These are phyloP conservation scores for Citropsis articulata DNA, from an alignment of 345 rosid species.

Conservation along the genomic window DNA sequence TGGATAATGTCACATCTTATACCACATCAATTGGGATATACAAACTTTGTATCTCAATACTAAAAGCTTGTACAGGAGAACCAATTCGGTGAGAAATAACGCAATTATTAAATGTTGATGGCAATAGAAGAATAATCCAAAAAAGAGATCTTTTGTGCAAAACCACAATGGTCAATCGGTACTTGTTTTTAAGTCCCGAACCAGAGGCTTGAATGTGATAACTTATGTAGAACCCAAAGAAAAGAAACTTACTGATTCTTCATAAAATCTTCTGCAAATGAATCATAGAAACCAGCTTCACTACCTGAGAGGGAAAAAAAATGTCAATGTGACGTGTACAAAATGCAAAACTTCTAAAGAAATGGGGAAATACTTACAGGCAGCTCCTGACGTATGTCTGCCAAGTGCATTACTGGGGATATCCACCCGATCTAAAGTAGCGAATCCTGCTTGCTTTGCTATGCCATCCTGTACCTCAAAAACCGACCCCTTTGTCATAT, in stretches of 20 bases:
- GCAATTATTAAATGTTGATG: neutral
- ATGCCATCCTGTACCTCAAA: slow-evolving; percentile 41
- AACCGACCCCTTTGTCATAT: slow-evolving; percentile 27
- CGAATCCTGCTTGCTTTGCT: slow-evolving; percentile 30
- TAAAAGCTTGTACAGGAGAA: neutral
- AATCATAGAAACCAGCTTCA: slow-evolving; percentile 37
- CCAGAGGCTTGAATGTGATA: neutral
- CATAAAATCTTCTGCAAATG: slow-evolving; percentile 31
- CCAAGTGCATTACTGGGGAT: slow-evolving; percentile 25
- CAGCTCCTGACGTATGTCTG: slow-evolving; percentile 39
- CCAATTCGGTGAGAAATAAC: neutral
- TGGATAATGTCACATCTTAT: neutral
- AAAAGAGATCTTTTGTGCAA: neutral
- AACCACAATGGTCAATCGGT: neutral
- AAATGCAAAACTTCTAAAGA: neutral
- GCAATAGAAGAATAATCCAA: neutral
- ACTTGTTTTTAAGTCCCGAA: neutral
- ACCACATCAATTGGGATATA: neutral
- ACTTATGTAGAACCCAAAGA: neutral
- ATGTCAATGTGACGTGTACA: neutral
- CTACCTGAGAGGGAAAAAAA: slow-evolving; percentile 19
- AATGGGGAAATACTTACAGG: slow-evolving; percentile 22
- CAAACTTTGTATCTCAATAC: neutral
- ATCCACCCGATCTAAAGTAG: slow-evolving; percentile 29
- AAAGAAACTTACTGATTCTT: slow-evolving; percentile 42